Evolutionary conservation across 768 basidiomycete species (phyloP), one percentile per base, ranked within the genome.

Genomic region (Lactifluus rugatus): DNA sequence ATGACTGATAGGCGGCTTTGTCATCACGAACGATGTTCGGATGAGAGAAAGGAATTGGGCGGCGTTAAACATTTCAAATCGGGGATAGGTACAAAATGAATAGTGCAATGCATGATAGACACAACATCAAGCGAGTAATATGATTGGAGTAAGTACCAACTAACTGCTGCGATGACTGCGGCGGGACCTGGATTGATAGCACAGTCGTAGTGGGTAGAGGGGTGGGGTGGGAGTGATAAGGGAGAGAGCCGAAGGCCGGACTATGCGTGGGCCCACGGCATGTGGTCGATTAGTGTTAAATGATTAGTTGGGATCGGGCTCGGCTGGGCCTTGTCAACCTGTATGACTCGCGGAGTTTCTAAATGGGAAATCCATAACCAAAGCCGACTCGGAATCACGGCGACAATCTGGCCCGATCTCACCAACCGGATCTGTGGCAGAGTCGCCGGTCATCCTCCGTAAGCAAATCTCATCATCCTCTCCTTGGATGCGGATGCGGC

Each of bases 291-390:
- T 32, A 39, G 48, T 54, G 42, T 31, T 5, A 6, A 3, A 11
- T 34, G 31, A 34, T 34, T 13, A 13, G 34, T 8, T 34, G 8
- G 34, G 11, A 45, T 59, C 58, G 48, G 48, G 39, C 2, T 47
- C 56, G 56, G 56, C 39, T n/a, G 26, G 28, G 21, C 39, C n/a
- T 47, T 49, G 58, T 59, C 52, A 54, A 49, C 32, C 17, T 42
- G 31, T 23, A 28, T 13, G 2, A 34, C 17, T 31, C 48, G 54
- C 53, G 58, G 54, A 60, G 54, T 45, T 60, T 55, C 41, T 14
- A 45, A 57, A 34, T 16, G n/a, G 56, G 2, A 37, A 26, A 16
- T 17, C 16, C 4, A 14, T 17, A 16, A 39, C 2, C 44, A 44
- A 19, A 52, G 53, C 48, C 58, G 58, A 48, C 36, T 55, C 52